phyloP scores from a whole-genome alignment of 208 protist genomes.

The Acanthamoeba triangularis region DNA sequence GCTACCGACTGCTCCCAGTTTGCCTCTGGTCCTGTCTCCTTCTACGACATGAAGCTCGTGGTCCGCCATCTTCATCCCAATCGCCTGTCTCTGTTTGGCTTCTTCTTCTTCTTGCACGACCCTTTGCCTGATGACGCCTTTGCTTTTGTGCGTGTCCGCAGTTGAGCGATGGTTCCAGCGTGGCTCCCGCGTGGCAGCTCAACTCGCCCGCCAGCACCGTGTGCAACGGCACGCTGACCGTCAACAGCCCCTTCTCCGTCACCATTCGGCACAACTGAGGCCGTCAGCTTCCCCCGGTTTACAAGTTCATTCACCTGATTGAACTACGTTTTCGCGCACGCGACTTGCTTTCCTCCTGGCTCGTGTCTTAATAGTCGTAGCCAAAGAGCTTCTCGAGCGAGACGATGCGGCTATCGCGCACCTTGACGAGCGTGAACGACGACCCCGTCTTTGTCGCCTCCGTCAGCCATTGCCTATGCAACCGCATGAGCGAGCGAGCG shows the following conservation, averaged over 20 bases:
- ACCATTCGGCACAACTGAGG: not conserved
- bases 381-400: slow-evolving; percentile 30
- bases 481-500: too few relatives aligned
- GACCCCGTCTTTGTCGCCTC: not conserved
- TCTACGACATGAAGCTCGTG: not conserved
- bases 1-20: not conserved
- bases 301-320: too few relatives aligned
- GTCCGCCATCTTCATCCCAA: too few relatives aligned
- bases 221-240: not conserved
- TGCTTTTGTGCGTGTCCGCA: not conserved
- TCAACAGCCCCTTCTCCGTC: not conserved
- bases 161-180: not conserved
- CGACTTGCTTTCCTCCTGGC: too few relatives aligned
- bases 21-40: not conserved
- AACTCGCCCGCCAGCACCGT: not conserved
- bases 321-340: too few relatives aligned
- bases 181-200: not conserved
- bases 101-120: too few relatives aligned
- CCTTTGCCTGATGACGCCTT: too few relatives aligned
- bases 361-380: too few relatives aligned
- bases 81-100: too few relatives aligned
- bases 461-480: slow-evolving; percentile 43
- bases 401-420: not conserved
- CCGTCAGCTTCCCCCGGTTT: too few relatives aligned
- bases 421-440: slow-evolving; percentile 4